phyloP scores from a whole-genome alignment of 768 basidiomycete genomes.

The Mycena venus region DNA sequence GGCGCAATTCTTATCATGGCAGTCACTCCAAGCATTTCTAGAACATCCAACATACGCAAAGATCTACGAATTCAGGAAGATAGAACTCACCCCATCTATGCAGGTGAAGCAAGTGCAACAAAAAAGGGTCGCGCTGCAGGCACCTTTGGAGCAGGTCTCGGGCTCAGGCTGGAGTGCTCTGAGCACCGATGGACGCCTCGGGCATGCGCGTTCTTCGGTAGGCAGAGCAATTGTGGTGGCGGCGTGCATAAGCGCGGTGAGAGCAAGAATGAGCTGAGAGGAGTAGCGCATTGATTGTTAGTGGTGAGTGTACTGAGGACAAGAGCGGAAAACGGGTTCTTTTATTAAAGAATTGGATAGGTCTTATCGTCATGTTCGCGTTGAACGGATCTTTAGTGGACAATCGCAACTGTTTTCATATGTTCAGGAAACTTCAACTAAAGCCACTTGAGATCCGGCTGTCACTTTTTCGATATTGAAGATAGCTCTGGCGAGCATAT shows the following conservation, averaged over 20 bases:
- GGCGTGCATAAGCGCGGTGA: slow-evolving; percentile 14
- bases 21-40: slow-evolving; percentile 8
- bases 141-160: slow-evolving; percentile 6
- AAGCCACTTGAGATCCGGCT: slow-evolving; percentile 12
- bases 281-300: slow-evolving; percentile 12
- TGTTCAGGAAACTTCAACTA: slow-evolving; percentile 10
- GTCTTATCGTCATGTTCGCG: slow-evolving; percentile 12
- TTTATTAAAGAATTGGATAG: slow-evolving; percentile 16
- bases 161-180: slow-evolving; percentile 8
- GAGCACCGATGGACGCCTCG: slow-evolving; percentile 8
- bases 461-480: slow-evolving; percentile 15
- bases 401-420: slow-evolving; percentile 10
- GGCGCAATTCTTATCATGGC: slow-evolving; percentile 10
- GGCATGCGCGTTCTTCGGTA: neutral
- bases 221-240: slow-evolving; percentile 9
- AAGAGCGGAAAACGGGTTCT: slow-evolving; percentile 12
- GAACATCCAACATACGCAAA: slow-evolving; percentile 15
- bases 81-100: slow-evolving; percentile 7
- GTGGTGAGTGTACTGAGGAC: slow-evolving; percentile 7
- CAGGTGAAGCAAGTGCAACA: slow-evolving; percentile 14
- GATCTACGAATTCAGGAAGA: slow-evolving; percentile 16
- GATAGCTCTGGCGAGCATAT: slow-evolving; percentile 11
- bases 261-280: slow-evolving; percentile 12
- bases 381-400: slow-evolving; percentile 12
- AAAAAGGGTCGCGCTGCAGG: slow-evolving; percentile 10